A percentile compares a stretch with the other conserved stretches of the same genome.
Conservation (phyloP, 805 yeast genomes). For the Starmerella tilneyi region DNA sequence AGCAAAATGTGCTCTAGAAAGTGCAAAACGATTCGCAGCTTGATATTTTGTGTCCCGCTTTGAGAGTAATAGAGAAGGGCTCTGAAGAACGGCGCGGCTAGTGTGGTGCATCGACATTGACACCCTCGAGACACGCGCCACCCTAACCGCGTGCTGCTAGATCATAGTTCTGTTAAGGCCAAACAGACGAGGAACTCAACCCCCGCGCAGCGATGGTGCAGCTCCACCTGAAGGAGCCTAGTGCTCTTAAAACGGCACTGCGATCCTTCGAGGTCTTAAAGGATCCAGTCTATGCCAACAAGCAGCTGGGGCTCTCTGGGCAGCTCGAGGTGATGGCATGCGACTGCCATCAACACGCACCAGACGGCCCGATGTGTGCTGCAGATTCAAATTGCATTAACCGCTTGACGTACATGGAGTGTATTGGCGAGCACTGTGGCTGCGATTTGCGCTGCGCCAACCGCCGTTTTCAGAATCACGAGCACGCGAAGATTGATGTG, state of each 20-base stretch:
- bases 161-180: background rate
- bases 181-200: background rate
- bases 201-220: conserved; percentile 9
- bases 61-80: background rate
- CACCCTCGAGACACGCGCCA: background rate
- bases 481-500: conserved; percentile 71
- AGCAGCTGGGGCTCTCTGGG: conserved; percentile 56
- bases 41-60: no score
- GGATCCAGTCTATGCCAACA: conserved; percentile 53
- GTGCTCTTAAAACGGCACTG: conserved; percentile 46
- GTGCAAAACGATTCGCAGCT: no score
- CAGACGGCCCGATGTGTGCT: conserved; percentile 54
- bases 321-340: conserved; percentile 82
- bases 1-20: no score
- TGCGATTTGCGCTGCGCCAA: conserved; percentile 59
- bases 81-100: background rate
- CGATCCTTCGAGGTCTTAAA: conserved; percentile 45
- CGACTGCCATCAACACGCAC: conserved; percentile 56
- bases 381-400: conserved; percentile 85
- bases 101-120: background rate
- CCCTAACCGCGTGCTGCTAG: conserved; percentile 6
- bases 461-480: conserved; percentile 72
- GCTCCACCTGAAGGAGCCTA: conserved; percentile 22
- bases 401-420: conserved; percentile 83
- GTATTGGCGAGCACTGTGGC: conserved; percentile 56